Percentiles rank a stretch among this genome's conserved stretches.
Conservation (phyloP, 164 flowering plant genomes). For the Aristolochia californica region DNA sequence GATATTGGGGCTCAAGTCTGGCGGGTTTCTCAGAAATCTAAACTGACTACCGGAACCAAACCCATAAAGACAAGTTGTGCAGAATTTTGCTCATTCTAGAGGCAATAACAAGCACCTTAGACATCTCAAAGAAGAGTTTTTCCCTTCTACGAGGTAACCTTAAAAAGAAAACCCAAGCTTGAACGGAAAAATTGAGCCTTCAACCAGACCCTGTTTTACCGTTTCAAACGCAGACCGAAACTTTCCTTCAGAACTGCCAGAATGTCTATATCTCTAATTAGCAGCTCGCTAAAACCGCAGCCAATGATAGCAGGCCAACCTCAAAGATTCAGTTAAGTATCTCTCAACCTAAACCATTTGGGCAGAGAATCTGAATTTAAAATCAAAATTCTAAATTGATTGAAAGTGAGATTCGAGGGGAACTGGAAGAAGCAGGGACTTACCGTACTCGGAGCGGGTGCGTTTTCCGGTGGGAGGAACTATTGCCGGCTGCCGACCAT, state of each 20-base stretch:
- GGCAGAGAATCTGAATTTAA: not conserved
- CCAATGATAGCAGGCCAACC: not conserved
- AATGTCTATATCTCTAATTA: not conserved
- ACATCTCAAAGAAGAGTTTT: too few relatives aligned
- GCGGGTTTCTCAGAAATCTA: too few relatives aligned
- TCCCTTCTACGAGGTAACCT: too few relatives aligned
- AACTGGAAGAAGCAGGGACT: not conserved
- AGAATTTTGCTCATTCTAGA: too few relatives aligned
- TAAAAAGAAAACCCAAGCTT: too few relatives aligned
- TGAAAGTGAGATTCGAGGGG: not conserved
- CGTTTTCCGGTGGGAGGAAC: constrained; percentile 16
- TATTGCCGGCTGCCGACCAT: constrained; percentile 14
- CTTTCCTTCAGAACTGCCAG: not conserved
- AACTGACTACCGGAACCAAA: too few relatives aligned
- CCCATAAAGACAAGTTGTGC: too few relatives aligned
- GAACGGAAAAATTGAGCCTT: too few relatives aligned
- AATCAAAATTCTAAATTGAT: not conserved
- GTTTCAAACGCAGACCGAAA: too few relatives aligned
- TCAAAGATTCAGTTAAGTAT: not conserved
- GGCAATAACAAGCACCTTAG: too few relatives aligned
- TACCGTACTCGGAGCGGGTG: constrained; percentile 26
- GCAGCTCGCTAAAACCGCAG: not conserved
- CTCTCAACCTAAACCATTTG: not conserved
- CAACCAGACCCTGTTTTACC: too few relatives aligned
- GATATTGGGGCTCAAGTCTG: too few relatives aligned